Percentiles rank a stretch among this genome's conserved stretches.
Conservation (phyloP, 805 yeast species). For the Yamadazyma kitorensis region DNA sequence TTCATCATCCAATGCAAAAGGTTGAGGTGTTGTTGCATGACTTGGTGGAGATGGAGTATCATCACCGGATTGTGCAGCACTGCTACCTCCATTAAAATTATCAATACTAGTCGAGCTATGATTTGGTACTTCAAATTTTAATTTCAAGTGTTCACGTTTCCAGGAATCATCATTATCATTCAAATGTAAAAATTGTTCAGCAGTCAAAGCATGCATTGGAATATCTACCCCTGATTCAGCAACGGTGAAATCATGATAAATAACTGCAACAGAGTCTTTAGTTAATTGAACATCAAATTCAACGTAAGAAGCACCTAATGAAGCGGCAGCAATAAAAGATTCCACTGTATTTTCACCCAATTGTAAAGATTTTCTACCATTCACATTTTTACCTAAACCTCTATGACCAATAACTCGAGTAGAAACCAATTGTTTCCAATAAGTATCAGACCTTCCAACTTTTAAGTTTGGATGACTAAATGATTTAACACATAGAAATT, state of each 20-base stretch:
- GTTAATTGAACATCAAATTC: slow-evolving; percentile 97
- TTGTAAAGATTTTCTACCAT: slow-evolving; percentile 73
- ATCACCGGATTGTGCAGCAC: neutral
- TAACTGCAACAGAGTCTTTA: slow-evolving; percentile 86
- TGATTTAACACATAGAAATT: slow-evolving; percentile 66
- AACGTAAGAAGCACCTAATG: slow-evolving; percentile 92
- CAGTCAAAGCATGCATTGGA: slow-evolving; percentile 90
- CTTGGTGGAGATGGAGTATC: slow-evolving; percentile 1
- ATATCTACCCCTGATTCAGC: slow-evolving; percentile 95
- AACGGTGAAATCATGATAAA: slow-evolving; percentile 90
- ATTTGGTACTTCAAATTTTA: slow-evolving; percentile 13
- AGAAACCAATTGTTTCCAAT: slow-evolving; percentile 87
- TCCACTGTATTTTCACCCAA: slow-evolving; percentile 95
- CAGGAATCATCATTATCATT: slow-evolving; percentile 23
- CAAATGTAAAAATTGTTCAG: slow-evolving; percentile 78
- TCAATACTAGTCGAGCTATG: slow-evolving; percentile 4
- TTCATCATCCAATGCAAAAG: slow-evolving; percentile 36
- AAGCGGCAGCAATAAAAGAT: slow-evolving; percentile 93
- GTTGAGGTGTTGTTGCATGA: too few species aligned
- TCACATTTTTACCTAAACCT: slow-evolving; percentile 86
- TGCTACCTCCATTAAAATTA: slow-evolving; percentile 5
- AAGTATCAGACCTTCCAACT: slow-evolving; percentile 67
- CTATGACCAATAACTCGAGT: slow-evolving; percentile 95
- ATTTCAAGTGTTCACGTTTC: slow-evolving; percentile 10
- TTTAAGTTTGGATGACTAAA: slow-evolving; percentile 69